Evolutionary conservation across 306 rosid genomes (phyloP).

Genomic region (Crataegus laevigata): DNA sequence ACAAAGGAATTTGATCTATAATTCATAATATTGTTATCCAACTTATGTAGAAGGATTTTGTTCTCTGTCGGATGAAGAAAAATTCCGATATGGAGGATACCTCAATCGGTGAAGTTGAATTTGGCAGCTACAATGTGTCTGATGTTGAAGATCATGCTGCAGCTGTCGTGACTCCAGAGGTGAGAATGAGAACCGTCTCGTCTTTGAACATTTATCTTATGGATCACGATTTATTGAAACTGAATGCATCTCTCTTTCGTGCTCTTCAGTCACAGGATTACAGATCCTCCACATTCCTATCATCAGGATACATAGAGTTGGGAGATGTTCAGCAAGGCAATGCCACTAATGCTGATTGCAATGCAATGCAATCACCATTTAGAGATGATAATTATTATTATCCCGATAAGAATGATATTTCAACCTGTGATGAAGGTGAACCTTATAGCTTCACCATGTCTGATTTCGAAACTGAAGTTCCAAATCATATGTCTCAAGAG

Average conservation of each 20-base stretch:
- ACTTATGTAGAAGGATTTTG: conserved; percentile 38
- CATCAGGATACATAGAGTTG: not conserved
- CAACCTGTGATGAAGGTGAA: conserved; percentile 6
- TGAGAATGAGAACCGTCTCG: conserved; percentile 17
- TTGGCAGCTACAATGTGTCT: conserved; percentile 8
- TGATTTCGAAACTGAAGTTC: not conserved
- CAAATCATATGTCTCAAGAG: not conserved
- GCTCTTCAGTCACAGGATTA: not conserved
- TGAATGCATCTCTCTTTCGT: not conserved
- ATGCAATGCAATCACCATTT: not conserved
- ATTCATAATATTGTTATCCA: not conserved
- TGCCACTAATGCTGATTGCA: not conserved
- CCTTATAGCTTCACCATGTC: not conserved
- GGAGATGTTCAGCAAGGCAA: conserved; percentile 12
- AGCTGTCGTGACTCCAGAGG: conserved; percentile 10
- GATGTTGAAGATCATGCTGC: conserved; percentile 1
- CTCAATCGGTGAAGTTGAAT: conserved; percentile 14
- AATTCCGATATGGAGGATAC: conserved; percentile 15
- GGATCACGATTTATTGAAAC: not conserved
- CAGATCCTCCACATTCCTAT: not conserved
- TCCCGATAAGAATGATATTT: not conserved
- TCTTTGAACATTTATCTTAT: not conserved
- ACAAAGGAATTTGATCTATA: no score
- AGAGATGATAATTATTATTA: not conserved
- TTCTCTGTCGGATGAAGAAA: conserved; percentile 39